phyloP scores from a whole-genome alignment of 73 alveolate species.

The Effrenium voratum region DNA sequence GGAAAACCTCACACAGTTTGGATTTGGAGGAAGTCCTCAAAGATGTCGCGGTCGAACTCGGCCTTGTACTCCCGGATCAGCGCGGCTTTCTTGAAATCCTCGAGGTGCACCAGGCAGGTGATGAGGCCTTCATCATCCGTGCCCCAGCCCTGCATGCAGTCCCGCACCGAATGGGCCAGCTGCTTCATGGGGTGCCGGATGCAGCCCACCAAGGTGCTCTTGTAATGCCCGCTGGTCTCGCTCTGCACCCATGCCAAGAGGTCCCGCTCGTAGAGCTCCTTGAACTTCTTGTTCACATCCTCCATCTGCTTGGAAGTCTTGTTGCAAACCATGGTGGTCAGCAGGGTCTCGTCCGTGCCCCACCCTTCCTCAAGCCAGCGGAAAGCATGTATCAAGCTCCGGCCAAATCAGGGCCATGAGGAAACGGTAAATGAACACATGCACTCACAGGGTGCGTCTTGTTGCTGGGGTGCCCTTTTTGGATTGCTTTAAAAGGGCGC shows the following conservation, averaged over 20 bases:
- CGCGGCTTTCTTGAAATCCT: conserved; percentile 32
- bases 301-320: conserved; percentile 16
- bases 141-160: conserved; percentile 24
- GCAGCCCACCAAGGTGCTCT: conserved; percentile 11
- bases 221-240: conserved; percentile 19
- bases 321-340: conserved; percentile 12
- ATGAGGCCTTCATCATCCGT: conserved; percentile 14
- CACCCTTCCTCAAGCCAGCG: conserved; percentile 31
- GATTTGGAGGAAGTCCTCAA: too few species aligned
- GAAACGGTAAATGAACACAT: too few species aligned
- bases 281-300: neutral
- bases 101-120: conserved; percentile 18
- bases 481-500: too few species aligned
- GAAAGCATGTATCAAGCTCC: too few species aligned
- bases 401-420: too few species aligned
- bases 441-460: too few species aligned
- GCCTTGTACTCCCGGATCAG: conserved; percentile 7
- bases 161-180: conserved; percentile 22
- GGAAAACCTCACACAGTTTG: too few species aligned
- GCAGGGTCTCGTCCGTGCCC: neutral
- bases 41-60: conserved; percentile 25
- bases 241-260: conserved; percentile 12
- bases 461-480: too few species aligned
- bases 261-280: conserved; percentile 26
- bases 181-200: conserved; percentile 44